Conservation (phyloP, 1,139 yeast genomes). For the Suhomyces guaymorum region DNA sequence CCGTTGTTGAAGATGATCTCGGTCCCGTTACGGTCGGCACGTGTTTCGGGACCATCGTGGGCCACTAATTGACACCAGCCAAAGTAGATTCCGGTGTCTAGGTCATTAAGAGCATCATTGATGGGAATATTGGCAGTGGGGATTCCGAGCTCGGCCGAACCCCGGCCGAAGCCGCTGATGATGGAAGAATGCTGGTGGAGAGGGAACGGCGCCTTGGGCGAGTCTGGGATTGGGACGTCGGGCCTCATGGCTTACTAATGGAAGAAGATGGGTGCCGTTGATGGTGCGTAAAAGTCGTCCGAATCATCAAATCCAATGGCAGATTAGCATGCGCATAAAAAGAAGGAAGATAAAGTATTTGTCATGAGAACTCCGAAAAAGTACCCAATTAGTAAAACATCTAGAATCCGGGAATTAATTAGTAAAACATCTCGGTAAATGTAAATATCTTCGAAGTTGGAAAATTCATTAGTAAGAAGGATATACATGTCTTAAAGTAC, state of each 20-base stretch:
- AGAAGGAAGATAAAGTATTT: too few relatives aligned
- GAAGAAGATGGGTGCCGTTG: background rate
- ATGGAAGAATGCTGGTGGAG: conserved; percentile 56
- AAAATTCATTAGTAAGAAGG: too few relatives aligned
- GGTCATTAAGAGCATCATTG: conserved; percentile 43
- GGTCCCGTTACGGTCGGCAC: conserved; percentile 37
- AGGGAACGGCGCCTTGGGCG: conserved; percentile 66
- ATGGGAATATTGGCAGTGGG: conserved; percentile 94
- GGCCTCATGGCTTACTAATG: conserved; percentile 23
- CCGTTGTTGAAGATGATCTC: conserved; percentile 65
- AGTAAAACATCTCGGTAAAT: too few relatives aligned
- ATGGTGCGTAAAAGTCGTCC: too few relatives aligned
- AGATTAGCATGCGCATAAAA: too few relatives aligned
- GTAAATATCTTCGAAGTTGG: too few relatives aligned
- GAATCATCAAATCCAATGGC: too few relatives aligned
- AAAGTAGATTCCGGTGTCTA: conserved; percentile 86
- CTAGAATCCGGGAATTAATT: too few relatives aligned
- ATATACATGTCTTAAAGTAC: too few relatives aligned
- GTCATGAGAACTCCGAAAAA: too few relatives aligned
- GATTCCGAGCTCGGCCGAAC: conserved; percentile 87
- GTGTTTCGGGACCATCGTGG: conserved; percentile 15
- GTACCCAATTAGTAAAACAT: too few relatives aligned
- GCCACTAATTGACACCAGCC: conserved; percentile 66
- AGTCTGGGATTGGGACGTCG: conserved; percentile 40
- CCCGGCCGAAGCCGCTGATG: conserved; percentile 91